Base-by-base conservation (phyloP, 805 yeast genomes). In the Starmera pachycereana region DNA sequence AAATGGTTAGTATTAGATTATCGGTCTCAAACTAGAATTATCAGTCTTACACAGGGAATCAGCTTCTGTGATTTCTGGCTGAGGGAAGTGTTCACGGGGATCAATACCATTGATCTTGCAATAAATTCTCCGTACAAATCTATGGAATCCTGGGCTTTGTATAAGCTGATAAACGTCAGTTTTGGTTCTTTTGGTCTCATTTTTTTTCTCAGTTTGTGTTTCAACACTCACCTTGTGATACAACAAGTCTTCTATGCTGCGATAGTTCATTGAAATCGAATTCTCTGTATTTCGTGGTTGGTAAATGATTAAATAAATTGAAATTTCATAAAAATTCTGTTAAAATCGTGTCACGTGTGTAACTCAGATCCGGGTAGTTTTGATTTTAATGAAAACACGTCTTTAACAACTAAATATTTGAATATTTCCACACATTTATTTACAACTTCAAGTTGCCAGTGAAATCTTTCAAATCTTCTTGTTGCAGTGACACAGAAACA, bases 101-200 rank as follows among this genome's bases (percentile, higher is more conserved):
- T 53, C 51, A 11, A 67, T 60, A 3, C 81, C 71, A 50, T 83
- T 83, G 29, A 83, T 69, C 41, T 67, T 68, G 32, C 81, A 81
- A 51, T 82, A 81, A 1, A 83, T 62, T 11, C 65, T 60, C 32
- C 76, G 62, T 4, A 82, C 94, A 63, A 79, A 74, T 25, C 71
- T 61, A 48, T 81, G 76, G 50, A 83, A 83, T 0, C 71, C 63
- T 3, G 68, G 71, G 10, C 86, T 78, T 36, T 63, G 64, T 57
- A 81, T 66, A 12, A 83, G 62, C 62, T 63, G 42, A 33, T 18
- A 22, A 30, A 30, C 2, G 32, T 30, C 10, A 30, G 32, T 12
- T 30, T 22, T 30, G 14, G 8, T 10, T 30, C 12, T 10, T 30
- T n/a, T 30, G 14, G 32, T 30, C 12, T 12, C 31, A 12, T 16